These are phyloP conservation scores for Ceratocystis papillata DNA, from an alignment of 2,329 filamentous ascomycete genomes.

Conservation along the genomic window DNA sequence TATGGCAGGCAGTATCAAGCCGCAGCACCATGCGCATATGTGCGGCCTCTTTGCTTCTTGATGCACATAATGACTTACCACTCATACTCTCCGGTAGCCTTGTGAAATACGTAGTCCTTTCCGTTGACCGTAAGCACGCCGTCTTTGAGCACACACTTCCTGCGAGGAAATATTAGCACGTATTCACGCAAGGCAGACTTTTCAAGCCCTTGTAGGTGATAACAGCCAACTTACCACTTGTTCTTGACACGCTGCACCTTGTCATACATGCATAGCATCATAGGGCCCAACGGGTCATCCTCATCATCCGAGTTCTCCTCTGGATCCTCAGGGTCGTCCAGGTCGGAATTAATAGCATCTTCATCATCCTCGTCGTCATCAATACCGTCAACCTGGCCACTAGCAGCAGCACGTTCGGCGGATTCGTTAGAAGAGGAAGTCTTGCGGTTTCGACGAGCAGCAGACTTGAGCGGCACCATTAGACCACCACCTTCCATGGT, in stretches of 20 bases:
- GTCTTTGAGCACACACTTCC: constrained; percentile 97
- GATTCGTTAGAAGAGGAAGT: not conserved
- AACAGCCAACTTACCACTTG: constrained; percentile 57
- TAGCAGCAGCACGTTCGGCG: constrained; percentile 33
- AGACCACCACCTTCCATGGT: constrained; percentile 64
- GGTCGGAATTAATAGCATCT: constrained; percentile 95
- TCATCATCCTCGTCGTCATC: constrained; percentile 60
- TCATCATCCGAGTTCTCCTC: constrained; percentile 75
- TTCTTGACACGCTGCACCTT: constrained; percentile 99
- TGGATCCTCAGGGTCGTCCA: constrained; percentile 88
- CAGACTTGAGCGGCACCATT: constrained; percentile 59
- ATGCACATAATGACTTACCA: constrained; percentile 51
- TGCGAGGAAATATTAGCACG: constrained; percentile 32
- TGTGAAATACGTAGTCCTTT: constrained; percentile 96
- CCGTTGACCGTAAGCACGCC: constrained; percentile 87
- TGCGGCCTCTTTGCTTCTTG: not conserved
- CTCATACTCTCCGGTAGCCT: constrained; percentile 93
- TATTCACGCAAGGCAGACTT: not conserved
- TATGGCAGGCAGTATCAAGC: not conserved
- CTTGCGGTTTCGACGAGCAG: constrained; percentile 30
- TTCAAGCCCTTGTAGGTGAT: not conserved
- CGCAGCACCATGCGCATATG: not conserved
- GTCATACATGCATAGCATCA: constrained; percentile 98
- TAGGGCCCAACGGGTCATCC: constrained; percentile 71
- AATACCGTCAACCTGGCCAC: constrained; percentile 45